Base-by-base conservation (phyloP, 202 grass and related monocot species). In the Elaeis oleifera region DNA sequence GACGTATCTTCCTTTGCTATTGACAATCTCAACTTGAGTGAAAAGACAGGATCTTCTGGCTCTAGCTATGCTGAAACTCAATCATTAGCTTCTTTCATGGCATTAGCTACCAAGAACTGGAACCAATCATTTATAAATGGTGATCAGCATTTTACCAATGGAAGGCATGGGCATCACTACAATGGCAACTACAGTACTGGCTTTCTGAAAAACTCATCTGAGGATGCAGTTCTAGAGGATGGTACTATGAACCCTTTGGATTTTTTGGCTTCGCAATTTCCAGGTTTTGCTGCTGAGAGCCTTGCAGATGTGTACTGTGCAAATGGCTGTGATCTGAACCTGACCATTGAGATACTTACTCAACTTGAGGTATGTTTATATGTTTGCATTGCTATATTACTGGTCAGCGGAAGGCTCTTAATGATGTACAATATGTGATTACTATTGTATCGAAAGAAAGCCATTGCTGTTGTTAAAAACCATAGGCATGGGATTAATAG, bases 301-400 rank as follows among this genome's bases (percentile, higher is more conserved):
- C 88, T 97, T 75, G 84, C 82, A n/a, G 94, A 92, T 71, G 65
- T 97, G 27, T 92, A 89, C 50, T 84, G 76, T 60, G 88, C 84
- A 63, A 97, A 92, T 81, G 88, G 77, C 24, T 89, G 82, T 19
- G 84, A 97, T 66, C 80, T 97, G 69, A 89, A 89, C 69, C 59
- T 86, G 61, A 97, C 94, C 48, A 77, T 92, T 71, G 94, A 92
- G 70, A 92, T 90, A 29, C 81, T 97, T 50, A 73, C 76, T 17
- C 88, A 97, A 67, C 82, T 97, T 72, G 94, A 97, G 94, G 94
- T 97, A 97, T 78, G 24, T 44, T 68, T 65, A 65, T 36, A 29
- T 44, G 14, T 44, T 44, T 44, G 36, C 14, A 44, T 1, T 44
- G 8, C 36, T 44, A 13, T 44, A 44, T 14, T 44, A 44, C 11